Evolutionary conservation across 2,329 filamentous ascomycete genomes (phyloP).

Genomic region (Colletotrichum lini): DNA sequence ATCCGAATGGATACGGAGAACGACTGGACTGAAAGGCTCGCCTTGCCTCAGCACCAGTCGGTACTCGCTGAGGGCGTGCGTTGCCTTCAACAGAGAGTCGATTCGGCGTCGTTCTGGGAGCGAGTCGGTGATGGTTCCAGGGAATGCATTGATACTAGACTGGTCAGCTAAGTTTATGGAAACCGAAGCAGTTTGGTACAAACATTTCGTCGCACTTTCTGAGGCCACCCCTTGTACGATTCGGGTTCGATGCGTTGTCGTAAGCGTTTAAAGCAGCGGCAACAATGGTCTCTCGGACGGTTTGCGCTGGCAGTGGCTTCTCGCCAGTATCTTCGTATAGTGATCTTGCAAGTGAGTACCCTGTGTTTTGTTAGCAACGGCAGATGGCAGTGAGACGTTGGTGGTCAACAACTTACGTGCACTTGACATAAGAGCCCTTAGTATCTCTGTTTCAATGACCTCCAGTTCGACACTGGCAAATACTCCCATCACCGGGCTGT

Average conservation of each 20-base stretch:
- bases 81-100: conserved; percentile 78
- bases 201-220: conserved; percentile 85
- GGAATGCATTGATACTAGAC: conserved; percentile 74
- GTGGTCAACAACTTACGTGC: conserved; percentile 64
- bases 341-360: conserved; percentile 73
- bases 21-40: conserved; percentile 84
- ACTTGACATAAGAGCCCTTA: conserved; percentile 76
- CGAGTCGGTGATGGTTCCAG: conserved; percentile 67
- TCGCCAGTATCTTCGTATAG: conserved; percentile 70
- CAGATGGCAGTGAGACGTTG: not conserved
- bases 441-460: conserved; percentile 78
- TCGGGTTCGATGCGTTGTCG: conserved; percentile 87
- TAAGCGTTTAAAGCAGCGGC: conserved; percentile 78
- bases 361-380: conserved; percentile 54
- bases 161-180: conserved; percentile 43
- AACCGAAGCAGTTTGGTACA: conserved; percentile 47
- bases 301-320: conserved; percentile 62
- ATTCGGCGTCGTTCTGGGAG: conserved; percentile 67
- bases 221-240: conserved; percentile 80
- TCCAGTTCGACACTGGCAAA: conserved; percentile 73
- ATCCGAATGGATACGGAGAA: conserved; percentile 82
- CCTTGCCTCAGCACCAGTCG: conserved; percentile 84
- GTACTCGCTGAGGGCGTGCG: conserved; percentile 82
- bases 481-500: conserved; percentile 70
- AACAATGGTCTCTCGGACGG: conserved; percentile 73